Conservation (phyloP, 192 early-diverging fungal species). For the Lunasporangiospora selenospora region DNA sequence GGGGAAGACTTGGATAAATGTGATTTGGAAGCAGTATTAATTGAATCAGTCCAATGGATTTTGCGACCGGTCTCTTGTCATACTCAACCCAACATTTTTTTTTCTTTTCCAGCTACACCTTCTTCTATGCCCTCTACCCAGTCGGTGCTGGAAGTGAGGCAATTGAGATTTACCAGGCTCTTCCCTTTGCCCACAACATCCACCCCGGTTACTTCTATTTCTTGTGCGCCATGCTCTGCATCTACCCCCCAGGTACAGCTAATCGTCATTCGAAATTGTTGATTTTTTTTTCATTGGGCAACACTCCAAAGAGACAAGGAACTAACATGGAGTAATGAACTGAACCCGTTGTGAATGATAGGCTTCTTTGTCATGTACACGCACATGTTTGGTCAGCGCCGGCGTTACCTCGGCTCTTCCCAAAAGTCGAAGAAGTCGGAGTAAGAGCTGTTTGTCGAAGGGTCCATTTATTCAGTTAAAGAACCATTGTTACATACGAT, state of each 20-base stretch:
- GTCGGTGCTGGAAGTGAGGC: constrained; percentile 87
- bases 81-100: constrained; percentile 7
- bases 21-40: too few relatives aligned
- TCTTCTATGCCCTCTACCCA: constrained; percentile 95
- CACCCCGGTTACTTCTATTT: constrained; percentile 63
- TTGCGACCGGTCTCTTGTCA: not conserved
- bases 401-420: constrained; percentile 69
- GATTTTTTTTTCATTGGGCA: too few relatives aligned
- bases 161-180: constrained; percentile 73
- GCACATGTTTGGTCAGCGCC: constrained; percentile 92
- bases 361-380: constrained; percentile 88
- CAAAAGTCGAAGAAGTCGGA: constrained; percentile 46
- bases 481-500: not conserved
- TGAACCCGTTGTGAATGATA: too few relatives aligned
- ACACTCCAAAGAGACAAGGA: too few relatives aligned
- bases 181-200: constrained; percentile 66
- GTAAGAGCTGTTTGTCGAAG: constrained; percentile 14
- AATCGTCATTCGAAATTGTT: too few relatives aligned
- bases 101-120: constrained; percentile 78
- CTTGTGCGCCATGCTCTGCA: constrained; percentile 60
- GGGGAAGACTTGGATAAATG: constrained; percentile 20
- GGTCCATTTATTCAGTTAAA: not conserved
- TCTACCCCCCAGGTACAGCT: constrained; percentile 85
- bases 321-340: too few relatives aligned
- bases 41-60: constrained; percentile 45